A percentile compares a stretch with the other conserved stretches of the same genome.
Evolutionary conservation across 306 rosid genomes (phyloP).

Genomic region (Herpetospermum pedunculosum): DNA sequence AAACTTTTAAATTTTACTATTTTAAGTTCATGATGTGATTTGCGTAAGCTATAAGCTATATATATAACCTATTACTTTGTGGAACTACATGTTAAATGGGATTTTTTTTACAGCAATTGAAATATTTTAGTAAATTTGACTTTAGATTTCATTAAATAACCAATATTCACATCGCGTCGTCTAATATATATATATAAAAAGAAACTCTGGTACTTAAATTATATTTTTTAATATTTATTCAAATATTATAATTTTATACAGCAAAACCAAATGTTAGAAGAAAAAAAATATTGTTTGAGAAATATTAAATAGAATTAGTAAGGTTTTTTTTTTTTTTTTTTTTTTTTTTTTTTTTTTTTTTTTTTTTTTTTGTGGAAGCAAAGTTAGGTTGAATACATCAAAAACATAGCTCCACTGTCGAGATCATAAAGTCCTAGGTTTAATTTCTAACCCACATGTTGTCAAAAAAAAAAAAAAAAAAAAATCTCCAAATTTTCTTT

Average conservation of each 20-base stretch:
- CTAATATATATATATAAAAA: not conserved
- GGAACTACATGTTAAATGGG: not conserved
- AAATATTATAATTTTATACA: not conserved
- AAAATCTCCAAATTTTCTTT: too few species aligned
- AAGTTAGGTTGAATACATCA: too few species aligned
- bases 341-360: too few species aligned
- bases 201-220: not conserved
- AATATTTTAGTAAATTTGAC: not conserved
- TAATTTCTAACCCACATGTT: too few species aligned
- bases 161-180: not conserved
- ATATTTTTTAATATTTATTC: not conserved
- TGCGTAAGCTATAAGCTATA: too few species aligned
- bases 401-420: too few species aligned
- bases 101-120: not conserved
- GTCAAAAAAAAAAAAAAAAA: too few species aligned
- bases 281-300: not conserved
- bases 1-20: too few species aligned
- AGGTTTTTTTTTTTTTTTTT: too few species aligned
- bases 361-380: too few species aligned
- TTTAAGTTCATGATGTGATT: not conserved
- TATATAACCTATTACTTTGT: not conserved
- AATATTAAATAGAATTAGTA: not conserved
- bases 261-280: not conserved
- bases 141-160: not conserved
- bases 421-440: too few species aligned